Conservation (phyloP, 176 grass and related monocot genomes). For the Eremochloa ophiuroides region DNA sequence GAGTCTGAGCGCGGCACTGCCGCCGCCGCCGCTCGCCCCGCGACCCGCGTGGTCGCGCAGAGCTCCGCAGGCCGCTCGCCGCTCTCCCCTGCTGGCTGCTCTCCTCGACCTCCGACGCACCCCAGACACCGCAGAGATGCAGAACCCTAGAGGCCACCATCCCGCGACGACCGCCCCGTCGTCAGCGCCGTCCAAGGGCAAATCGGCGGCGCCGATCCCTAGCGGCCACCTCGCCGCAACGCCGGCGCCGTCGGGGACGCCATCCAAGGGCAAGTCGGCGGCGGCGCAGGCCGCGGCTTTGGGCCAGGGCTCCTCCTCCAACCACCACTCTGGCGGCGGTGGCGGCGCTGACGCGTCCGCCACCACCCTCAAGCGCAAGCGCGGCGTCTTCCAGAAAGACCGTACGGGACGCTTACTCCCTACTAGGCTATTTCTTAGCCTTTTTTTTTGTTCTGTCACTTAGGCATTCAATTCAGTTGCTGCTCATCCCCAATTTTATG, state of each 20-base stretch:
- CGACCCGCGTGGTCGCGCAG: no score
- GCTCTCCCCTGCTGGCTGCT: background rate
- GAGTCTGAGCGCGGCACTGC: no score
- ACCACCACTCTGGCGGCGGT: conserved; percentile 27
- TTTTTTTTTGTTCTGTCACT: background rate
- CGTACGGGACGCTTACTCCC: conserved; percentile 25
- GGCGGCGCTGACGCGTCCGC: conserved; percentile 17
- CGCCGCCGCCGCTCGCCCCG: no score
- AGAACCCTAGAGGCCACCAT: conserved; percentile 32
- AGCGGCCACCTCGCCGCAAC: background rate
- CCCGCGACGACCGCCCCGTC: background rate
- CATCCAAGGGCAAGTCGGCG: conserved; percentile 35
- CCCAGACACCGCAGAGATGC: background rate
- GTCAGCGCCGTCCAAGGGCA: conserved; percentile 12
- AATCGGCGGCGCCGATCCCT: conserved; percentile 21
- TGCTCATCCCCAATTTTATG: background rate
- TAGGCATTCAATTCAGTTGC: background rate
- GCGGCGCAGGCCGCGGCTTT: conserved; percentile 11
- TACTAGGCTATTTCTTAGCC: background rate
- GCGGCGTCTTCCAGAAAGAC: conserved; percentile 88
- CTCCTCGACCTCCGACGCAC: background rate
- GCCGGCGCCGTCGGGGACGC: background rate
- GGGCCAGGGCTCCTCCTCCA: conserved; percentile 29
- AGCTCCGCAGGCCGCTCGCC: no score
- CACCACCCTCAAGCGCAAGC: conserved; percentile 86